A percentile compares a stretch with the other conserved stretches of the same genome.
These are phyloP conservation scores for Rhododendron simsii DNA, from an alignment of 148 eudicot species.

Conservation along the genomic window DNA sequence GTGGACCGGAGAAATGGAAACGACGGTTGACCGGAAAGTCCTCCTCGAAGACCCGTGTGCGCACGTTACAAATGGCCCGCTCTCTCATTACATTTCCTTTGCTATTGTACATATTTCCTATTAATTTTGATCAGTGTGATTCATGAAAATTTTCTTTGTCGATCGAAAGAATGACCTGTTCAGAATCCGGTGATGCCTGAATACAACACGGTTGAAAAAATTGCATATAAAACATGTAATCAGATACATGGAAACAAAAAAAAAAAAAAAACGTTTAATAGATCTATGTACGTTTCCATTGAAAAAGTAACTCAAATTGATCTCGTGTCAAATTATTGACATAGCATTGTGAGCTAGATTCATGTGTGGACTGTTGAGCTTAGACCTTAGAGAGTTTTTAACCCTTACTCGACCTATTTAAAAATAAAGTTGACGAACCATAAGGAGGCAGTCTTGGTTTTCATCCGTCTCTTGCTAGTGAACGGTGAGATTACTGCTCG, in stretches of 20 bases:
- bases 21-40: background rate
- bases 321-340: background rate
- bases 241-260: background rate
- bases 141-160: too few species aligned
- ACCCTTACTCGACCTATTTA: background rate
- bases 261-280: background rate
- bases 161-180: too few species aligned
- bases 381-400: background rate
- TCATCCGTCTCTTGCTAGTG: background rate
- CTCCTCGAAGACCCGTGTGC: background rate
- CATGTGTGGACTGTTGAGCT: too few species aligned
- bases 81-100: too few species aligned
- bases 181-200: background rate
- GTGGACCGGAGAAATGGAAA: background rate
- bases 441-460: background rate
- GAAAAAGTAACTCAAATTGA: background rate
- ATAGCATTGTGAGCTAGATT: too few species aligned
- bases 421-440: background rate
- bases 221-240: background rate
- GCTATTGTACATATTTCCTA: too few species aligned
- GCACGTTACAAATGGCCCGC: background rate
- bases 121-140: too few species aligned
- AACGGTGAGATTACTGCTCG: background rate
- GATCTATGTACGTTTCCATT: background rate
- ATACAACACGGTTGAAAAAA: background rate